Percentiles rank a stretch among this genome's conserved stretches.
Conservation (phyloP, 768 basidiomycete species). For the Suillus brevipes region DNA sequence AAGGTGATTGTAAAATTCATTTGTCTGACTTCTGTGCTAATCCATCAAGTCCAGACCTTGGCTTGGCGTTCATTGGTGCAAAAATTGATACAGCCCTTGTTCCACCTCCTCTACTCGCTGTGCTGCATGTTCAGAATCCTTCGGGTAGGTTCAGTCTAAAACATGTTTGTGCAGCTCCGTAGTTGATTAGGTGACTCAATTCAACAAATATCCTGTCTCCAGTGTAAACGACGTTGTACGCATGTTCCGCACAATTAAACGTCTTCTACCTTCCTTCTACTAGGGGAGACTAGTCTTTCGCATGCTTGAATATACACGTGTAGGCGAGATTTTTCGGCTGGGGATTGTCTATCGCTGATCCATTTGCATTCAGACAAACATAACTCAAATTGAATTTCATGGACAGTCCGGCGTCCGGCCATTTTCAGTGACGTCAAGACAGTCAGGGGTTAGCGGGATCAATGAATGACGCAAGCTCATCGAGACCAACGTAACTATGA, state of each 20-base stretch:
- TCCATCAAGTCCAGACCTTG: slow-evolving; percentile 43
- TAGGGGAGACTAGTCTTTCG: background rate
- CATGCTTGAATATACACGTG: background rate
- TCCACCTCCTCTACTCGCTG: slow-evolving; percentile 48
- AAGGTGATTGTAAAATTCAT: slow-evolving; percentile 34
- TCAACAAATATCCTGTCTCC: slow-evolving; percentile 44
- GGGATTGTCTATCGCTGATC: background rate
- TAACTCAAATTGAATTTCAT: slow-evolving; percentile 22
- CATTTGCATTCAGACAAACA: slow-evolving; percentile 20
- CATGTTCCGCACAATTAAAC: background rate
- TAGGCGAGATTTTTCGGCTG: slow-evolving; percentile 12
- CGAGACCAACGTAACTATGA: background rate
- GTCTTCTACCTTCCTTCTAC: too few relatives aligned
- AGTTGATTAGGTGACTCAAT: slow-evolving; percentile 61
- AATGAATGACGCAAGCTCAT: slow-evolving; percentile 1
- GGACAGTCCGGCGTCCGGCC: slow-evolving; percentile 15
- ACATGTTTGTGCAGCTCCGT: slow-evolving; percentile 18
- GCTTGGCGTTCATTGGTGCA: slow-evolving; percentile 67
- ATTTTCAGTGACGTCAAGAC: background rate
- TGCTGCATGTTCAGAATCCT: slow-evolving; percentile 42
- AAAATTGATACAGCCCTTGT: slow-evolving; percentile 62
- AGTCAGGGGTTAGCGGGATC: background rate
- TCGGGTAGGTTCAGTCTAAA: background rate
- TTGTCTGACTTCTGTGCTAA: background rate
- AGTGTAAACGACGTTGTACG: slow-evolving; percentile 64